These are phyloP conservation scores for Ceratocystis destructans DNA, from an alignment of 2,329 filamentous ascomycete species.

Conservation along the genomic window DNA sequence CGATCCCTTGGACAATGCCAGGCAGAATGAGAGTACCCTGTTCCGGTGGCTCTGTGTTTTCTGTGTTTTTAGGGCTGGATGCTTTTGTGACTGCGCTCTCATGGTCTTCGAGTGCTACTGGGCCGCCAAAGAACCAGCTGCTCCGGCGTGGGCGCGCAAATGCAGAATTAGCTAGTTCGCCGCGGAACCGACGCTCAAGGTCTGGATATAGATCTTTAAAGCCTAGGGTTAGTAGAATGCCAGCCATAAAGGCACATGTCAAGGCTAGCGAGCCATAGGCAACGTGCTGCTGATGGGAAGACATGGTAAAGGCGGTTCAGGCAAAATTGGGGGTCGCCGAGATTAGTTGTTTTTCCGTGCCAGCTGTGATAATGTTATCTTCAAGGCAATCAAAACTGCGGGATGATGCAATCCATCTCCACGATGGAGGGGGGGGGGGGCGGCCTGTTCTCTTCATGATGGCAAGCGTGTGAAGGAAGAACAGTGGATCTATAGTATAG, in stretches of 20 bases:
- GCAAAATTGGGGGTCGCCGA: no score
- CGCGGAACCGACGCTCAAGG: slow-evolving; percentile 49
- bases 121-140: slow-evolving; percentile 34
- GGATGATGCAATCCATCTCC: slow-evolving; percentile 14
- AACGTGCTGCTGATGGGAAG: slow-evolving; percentile 47
- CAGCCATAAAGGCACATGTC: slow-evolving; percentile 60
- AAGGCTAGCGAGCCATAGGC: slow-evolving; percentile 53
- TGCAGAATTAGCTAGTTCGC: slow-evolving; percentile 21
- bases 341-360: neutral
- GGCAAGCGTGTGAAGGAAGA: neutral
- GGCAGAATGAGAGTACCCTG: slow-evolving; percentile 19
- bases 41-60: slow-evolving; percentile 24
- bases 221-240: slow-evolving; percentile 59
- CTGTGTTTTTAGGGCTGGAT: slow-evolving; percentile 20
- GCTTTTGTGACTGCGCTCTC: slow-evolving; percentile 6
- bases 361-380: neutral
- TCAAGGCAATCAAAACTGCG: slow-evolving; percentile 5
- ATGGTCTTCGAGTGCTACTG: slow-evolving; percentile 28
- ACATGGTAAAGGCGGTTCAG: slow-evolving; percentile 32
- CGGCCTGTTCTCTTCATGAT: no score
- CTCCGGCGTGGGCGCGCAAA: slow-evolving; percentile 24
- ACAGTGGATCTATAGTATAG: neutral
- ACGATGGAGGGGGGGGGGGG: neutral
- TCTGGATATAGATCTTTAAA: slow-evolving; percentile 71
- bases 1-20: slow-evolving; percentile 58